Conservation (phyloP, 2,329 filamentous ascomycete species). For the Paramyrothecium sp. region DNA sequence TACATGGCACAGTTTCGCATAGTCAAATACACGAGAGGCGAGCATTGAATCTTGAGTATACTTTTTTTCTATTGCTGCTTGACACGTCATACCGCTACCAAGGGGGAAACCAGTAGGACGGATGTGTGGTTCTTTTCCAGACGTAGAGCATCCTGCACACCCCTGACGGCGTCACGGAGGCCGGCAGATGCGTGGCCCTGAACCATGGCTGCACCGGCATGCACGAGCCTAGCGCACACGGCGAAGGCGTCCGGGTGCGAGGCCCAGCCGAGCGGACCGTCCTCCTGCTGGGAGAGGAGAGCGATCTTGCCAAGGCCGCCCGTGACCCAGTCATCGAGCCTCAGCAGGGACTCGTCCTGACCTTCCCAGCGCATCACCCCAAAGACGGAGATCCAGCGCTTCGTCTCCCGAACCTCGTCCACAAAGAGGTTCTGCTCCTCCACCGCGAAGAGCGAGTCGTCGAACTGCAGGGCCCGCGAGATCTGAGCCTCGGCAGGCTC, state of each 20-base stretch:
- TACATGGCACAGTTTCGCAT: no score
- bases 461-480: conserved; percentile 44
- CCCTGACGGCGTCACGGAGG: conserved; percentile 10
- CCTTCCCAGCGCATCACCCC: conserved; percentile 16
- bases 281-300: conserved; percentile 33
- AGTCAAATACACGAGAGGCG: no score
- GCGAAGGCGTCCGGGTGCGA: conserved; percentile 67
- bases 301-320: conserved; percentile 46
- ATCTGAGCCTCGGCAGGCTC: conserved; percentile 38
- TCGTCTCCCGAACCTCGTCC: conserved; percentile 74
- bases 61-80: no score
- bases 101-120: neutral
- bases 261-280: conserved; percentile 72
- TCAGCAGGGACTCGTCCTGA: conserved; percentile 17
- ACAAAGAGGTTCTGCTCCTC: conserved; percentile 96
- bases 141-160: neutral
- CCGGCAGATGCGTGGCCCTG: conserved; percentile 11
- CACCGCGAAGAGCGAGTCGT: conserved; percentile 74
- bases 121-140: neutral
- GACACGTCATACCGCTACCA: neutral
- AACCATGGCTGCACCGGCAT: conserved; percentile 33
- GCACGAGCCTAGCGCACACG: conserved; percentile 50
- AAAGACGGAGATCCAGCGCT: conserved; percentile 63
- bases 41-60: no score
- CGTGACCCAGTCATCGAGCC: conserved; percentile 45